Percentiles rank a stretch among this genome's conserved stretches.
phyloP scores from a whole-genome alignment of 805 yeast genomes.

The Lachancea sp. region DNA sequence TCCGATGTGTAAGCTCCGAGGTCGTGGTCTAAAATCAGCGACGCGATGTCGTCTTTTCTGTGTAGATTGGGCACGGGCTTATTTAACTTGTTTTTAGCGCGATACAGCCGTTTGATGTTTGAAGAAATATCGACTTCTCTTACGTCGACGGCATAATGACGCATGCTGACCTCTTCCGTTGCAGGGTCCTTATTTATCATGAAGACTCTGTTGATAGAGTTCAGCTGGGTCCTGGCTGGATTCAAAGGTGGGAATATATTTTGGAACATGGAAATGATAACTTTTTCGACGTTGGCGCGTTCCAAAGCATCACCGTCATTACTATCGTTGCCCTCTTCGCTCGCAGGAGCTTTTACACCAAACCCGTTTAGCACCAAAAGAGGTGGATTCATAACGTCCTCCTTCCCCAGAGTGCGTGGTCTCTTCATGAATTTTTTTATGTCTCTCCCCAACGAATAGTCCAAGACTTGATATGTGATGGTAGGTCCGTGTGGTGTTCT shows the following conservation, averaged over 20 bases:
- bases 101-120: constrained; percentile 64
- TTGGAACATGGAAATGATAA: constrained; percentile 84
- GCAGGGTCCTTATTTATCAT: constrained; percentile 68
- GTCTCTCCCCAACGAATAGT: constrained; percentile 78
- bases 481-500: constrained; percentile 95
- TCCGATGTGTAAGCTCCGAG: constrained; percentile 77
- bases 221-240: constrained; percentile 72
- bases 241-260: constrained; percentile 93
- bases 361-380: constrained; percentile 91
- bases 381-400: constrained; percentile 76
- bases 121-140: constrained; percentile 72
- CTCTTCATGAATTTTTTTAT: constrained; percentile 59
- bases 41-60: constrained; percentile 68
- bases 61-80: constrained; percentile 66
- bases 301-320: constrained; percentile 13
- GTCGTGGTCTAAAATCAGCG: constrained; percentile 74
- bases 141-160: constrained; percentile 87
- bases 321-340: constrained; percentile 1
- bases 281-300: constrained; percentile 60
- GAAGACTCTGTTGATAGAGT: constrained; percentile 74
- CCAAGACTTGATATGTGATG: constrained; percentile 67
- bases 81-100: constrained; percentile 51
- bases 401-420: constrained; percentile 72
- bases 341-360: constrained; percentile 22
- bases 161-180: constrained; percentile 68